Base-by-base conservation (phyloP, 1,139 yeast genomes). In the Scheffersomyces stambukii region DNA sequence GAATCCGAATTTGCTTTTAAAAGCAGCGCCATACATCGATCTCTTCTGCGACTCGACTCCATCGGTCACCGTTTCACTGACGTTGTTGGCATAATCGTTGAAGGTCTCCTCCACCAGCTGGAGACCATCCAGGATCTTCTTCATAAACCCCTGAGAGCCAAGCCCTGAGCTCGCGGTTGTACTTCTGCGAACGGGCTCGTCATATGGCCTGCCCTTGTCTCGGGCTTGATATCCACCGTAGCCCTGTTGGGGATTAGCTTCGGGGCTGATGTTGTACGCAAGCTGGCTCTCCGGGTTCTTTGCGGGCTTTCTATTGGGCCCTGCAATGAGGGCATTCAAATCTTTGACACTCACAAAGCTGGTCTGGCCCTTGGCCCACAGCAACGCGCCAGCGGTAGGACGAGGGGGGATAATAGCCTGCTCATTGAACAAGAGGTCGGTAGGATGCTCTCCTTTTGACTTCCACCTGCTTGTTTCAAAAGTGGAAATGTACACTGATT, bases 301-400 rank as follows among this genome's bases (percentile, higher is more conserved):
- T 1, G 78, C 58, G 0, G 65, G 58, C 15, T 72, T 68, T 44
- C 85, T 64, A 33, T 67, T 71, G 1, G 75, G 77, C 1, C 88
- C 86, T 6, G 77, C 77, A 21, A 82, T 61, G 26, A 81, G 46
- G n/a, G 43, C 33, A 25, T 75, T 69, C 37, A 82, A 57, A 38
- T 85, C 95, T 2, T 70, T 68, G 19, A 71, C 55, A 3, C 77
- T 63, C 10, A 81, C 69, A 36, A 70, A 68, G 23, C 73, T 75
- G 2, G 80, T 70, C 30, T 52, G 64, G 5, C 96, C 95, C 42
- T 81, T 77, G 8, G 93, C 86, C 94, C 96, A 84, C 55, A 81
- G 93, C 31, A 85, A 64, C 0, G 94, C 76, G 29, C 88, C 76
- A 5, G 85, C 77, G 4, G 76, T 68, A 1, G 98, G 98, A 27